A percentile compares a stretch with the other conserved stretches of the same genome.
phyloP scores from a whole-genome alignment of 257 asterid genomes.

The Gentiana straminea region DNA sequence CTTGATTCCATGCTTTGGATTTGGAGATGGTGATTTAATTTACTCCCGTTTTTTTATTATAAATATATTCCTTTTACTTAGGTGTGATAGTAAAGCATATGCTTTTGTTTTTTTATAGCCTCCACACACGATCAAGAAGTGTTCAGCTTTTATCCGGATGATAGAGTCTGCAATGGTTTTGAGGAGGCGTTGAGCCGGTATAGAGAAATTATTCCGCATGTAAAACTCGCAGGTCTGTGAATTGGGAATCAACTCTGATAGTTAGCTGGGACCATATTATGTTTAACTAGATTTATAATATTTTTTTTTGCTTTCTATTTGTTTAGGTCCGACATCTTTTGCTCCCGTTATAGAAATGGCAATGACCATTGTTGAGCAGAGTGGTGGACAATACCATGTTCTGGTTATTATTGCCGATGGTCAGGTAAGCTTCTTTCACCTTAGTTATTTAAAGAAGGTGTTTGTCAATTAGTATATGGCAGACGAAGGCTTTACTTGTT shows the following conservation, averaged over 20 bases:
- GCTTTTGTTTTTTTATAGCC: conserved; percentile 28
- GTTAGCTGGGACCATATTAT: too few species aligned
- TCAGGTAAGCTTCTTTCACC: conserved; percentile 35
- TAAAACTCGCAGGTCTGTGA: conserved; percentile 75
- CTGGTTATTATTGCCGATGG: conserved; percentile 90
- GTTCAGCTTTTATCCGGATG: conserved; percentile 69
- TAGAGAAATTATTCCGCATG: conserved; percentile 62
- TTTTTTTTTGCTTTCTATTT: conserved; percentile 15
- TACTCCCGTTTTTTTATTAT: not conserved
- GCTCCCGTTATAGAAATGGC: conserved; percentile 89
- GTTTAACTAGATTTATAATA: not conserved
- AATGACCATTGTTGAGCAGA: conserved; percentile 72
- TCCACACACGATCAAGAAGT: conserved; percentile 88
- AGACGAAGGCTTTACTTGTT: too few species aligned
- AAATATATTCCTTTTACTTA: not conserved
- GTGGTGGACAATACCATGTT: conserved; percentile 89
- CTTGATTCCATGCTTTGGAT: conserved; percentile 81
- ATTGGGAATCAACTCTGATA: too few species aligned
- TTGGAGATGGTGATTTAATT: conserved; percentile 66
- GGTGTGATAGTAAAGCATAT: too few species aligned
- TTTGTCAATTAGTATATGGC: too few species aligned
- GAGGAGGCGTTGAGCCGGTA: conserved; percentile 77
- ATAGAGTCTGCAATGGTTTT: conserved; percentile 73
- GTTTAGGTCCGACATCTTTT: conserved; percentile 85
- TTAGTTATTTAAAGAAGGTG: too few species aligned